Percentiles rank a stretch among this genome's conserved stretches.
phyloP scores from a whole-genome alignment of 495 filamentous ascomycete genomes.

The Sabuloglossum arenarium region DNA sequence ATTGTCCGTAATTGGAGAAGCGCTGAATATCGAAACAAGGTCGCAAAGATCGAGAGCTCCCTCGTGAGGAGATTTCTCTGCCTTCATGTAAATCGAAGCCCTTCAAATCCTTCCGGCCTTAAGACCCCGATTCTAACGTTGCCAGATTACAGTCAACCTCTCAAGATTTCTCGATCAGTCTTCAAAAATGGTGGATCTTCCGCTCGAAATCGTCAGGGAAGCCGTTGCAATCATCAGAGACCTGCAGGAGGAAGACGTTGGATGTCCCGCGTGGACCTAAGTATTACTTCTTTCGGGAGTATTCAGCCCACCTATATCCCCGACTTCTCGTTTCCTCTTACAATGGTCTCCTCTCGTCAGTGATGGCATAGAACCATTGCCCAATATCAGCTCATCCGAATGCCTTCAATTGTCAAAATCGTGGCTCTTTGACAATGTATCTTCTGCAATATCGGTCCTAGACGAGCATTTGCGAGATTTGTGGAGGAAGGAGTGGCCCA shows the following conservation, averaged over 20 bases:
- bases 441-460: not conserved
- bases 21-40: not conserved
- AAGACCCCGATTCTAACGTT: not conserved
- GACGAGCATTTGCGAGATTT: not conserved
- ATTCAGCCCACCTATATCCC: not conserved
- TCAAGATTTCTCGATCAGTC: not conserved
- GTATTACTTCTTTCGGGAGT: not conserved
- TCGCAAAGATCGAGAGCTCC: not conserved
- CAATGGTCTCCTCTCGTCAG: not conserved
- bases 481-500: not conserved
- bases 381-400: not conserved
- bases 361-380: not conserved
- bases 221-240: not conserved
- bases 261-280: not conserved
- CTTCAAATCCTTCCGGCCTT: not conserved
- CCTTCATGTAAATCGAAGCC: not conserved
- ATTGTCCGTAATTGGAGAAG: not conserved
- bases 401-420: not conserved
- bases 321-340: not conserved
- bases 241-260: not conserved
- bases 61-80: not conserved
- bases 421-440: not conserved
- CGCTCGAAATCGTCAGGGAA: not conserved
- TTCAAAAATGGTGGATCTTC: not conserved
- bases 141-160: not conserved